These are phyloP conservation scores for Fusarium sp. DNA, from an alignment of 2,329 filamentous ascomycete genomes.

Conservation along the genomic window DNA sequence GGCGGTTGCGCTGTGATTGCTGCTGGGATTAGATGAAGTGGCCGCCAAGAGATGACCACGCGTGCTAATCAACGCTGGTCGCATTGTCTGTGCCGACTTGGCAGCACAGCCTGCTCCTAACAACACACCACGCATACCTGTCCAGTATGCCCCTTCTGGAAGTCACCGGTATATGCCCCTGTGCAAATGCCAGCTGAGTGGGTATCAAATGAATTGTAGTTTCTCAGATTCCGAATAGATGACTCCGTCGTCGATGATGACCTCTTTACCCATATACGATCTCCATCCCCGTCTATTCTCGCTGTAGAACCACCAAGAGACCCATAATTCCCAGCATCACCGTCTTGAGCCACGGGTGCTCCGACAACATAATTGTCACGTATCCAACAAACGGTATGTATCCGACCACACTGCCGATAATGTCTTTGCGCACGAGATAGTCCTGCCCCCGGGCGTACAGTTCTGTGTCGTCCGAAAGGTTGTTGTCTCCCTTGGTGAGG, in stretches of 20 bases:
- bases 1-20: not conserved
- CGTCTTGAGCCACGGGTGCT: constrained; percentile 97
- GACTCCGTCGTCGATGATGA: not conserved
- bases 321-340: constrained; percentile 97
- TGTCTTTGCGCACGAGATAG: constrained; percentile 88
- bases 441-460: constrained; percentile 87
- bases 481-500: constrained; percentile 98
- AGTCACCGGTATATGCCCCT: constrained; percentile 29
- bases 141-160: constrained; percentile 7
- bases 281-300: constrained; percentile 73
- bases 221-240: constrained; percentile 7
- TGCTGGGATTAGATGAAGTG: not conserved
- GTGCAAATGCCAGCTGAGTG: constrained; percentile 11
- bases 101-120: not conserved
- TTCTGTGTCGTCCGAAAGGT: constrained; percentile 92
- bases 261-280: constrained; percentile 8
- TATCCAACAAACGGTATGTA: constrained; percentile 98
- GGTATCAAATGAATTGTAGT: constrained; percentile 31
- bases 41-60: constrained; percentile 12
- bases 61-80: constrained; percentile 5
- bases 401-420: constrained; percentile 92
- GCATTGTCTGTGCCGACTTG: constrained; percentile 26
- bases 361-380: constrained; percentile 94
- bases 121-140: constrained; percentile 4
- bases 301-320: constrained; percentile 89